Conservation (phyloP, 805 yeast genomes). For the Blastobotrys mokoenaii region DNA sequence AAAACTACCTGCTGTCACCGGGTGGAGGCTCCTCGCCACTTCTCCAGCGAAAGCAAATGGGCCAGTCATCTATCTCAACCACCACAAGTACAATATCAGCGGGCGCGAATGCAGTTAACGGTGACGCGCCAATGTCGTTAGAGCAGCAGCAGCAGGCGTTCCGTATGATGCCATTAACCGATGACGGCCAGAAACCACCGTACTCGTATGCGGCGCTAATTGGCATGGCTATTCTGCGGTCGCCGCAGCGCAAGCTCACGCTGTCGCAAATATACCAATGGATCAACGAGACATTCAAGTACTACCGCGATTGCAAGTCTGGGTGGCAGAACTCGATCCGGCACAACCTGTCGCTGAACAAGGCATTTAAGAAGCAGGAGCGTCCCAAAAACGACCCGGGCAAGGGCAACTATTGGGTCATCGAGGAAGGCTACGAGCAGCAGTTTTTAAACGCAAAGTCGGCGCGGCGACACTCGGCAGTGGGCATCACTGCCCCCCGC, state of each 20-base stretch:
- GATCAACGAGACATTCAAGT: slow-evolving; percentile 81
- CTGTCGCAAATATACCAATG: slow-evolving; percentile 81
- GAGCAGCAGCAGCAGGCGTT: too few species aligned
- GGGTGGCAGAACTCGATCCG: slow-evolving; percentile 98
- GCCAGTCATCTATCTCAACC: slow-evolving; percentile 8
- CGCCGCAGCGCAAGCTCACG: slow-evolving; percentile 64
- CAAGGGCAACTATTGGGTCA: slow-evolving; percentile 85
- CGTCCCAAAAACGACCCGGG: slow-evolving; percentile 58
- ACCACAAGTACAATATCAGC: slow-evolving; percentile 10
- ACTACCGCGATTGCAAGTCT: slow-evolving; percentile 74
- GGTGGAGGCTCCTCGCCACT: neutral
- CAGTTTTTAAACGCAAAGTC: slow-evolving; percentile 47
- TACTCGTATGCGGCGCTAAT: slow-evolving; percentile 89
- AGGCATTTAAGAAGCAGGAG: slow-evolving; percentile 85
- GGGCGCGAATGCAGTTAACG: slow-evolving; percentile 1
- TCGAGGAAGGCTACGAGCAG: slow-evolving; percentile 72
- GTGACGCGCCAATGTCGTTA: neutral
- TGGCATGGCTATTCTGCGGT: slow-evolving; percentile 83
- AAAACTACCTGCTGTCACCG: slow-evolving; percentile 14
- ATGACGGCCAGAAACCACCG: slow-evolving; percentile 75
- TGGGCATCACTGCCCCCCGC: neutral
- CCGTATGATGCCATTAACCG: slow-evolving; percentile 15
- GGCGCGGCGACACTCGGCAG: neutral
- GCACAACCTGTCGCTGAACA: slow-evolving; percentile 85
- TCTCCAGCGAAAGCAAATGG: too few species aligned